Evolutionary conservation across 169 alveolate species (phyloP).

Genomic region (Cryptosporidium sp.): DNA sequence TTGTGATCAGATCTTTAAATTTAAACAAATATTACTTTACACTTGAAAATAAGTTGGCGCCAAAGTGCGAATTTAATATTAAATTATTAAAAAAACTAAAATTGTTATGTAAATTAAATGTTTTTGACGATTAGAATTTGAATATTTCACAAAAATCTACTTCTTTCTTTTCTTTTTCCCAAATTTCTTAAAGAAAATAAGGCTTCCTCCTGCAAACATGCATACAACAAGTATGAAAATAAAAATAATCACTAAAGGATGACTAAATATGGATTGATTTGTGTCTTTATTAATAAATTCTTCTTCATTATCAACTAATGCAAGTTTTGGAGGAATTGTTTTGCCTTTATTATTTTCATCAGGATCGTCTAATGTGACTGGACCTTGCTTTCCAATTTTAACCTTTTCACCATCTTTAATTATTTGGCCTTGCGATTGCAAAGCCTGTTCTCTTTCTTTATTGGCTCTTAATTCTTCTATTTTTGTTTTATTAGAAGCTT

Average conservation of each 20-base stretch:
- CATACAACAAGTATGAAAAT: slow-evolving; percentile 15
- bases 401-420: slow-evolving; percentile 16
- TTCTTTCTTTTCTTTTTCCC: slow-evolving; percentile 4
- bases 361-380: slow-evolving; percentile 46
- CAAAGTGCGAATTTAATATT: not conserved
- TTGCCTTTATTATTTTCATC: slow-evolving; percentile 45
- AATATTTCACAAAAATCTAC: not conserved
- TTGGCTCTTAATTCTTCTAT: slow-evolving; percentile 9
- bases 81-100: not conserved
- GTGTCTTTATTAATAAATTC: not conserved
- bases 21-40: not conserved
- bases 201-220: slow-evolving; percentile 39
- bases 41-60: slow-evolving; percentile 8
- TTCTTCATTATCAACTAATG: slow-evolving; percentile 26
- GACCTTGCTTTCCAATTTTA: slow-evolving; percentile 49
- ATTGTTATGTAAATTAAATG: not conserved
- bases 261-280: slow-evolving; percentile 13
- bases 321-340: slow-evolving; percentile 59
- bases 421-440: slow-evolving; percentile 52
- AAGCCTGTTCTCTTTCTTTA: slow-evolving; percentile 48
- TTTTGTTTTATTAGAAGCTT: not conserved
- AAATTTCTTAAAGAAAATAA: slow-evolving; percentile 19
- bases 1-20: slow-evolving; percentile 59
- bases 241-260: slow-evolving; percentile 29
- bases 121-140: not conserved